A percentile compares a stretch with the other conserved stretches of the same genome.
Evolutionary conservation across 768 basidiomycete genomes (phyloP).

Genomic region (Mycena metata): DNA sequence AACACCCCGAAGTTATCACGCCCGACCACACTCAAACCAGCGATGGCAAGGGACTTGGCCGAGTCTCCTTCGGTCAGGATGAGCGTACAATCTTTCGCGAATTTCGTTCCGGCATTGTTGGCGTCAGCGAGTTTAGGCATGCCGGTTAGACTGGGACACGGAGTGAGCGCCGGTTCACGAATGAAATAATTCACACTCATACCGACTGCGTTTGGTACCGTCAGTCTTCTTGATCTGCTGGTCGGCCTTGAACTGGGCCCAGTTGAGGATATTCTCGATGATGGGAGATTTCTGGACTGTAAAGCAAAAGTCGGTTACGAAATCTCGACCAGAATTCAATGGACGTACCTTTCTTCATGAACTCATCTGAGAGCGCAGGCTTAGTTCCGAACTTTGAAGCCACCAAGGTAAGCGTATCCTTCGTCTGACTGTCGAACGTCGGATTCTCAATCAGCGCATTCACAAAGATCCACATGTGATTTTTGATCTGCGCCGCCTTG

Average conservation of each 20-base stretch:
- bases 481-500: constrained; percentile 94
- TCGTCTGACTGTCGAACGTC: constrained; percentile 99
- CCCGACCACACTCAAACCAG: constrained; percentile 94
- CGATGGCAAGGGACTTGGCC: constrained; percentile 95
- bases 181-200: constrained; percentile 38
- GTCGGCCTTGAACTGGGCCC: constrained; percentile 98
- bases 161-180: constrained; percentile 1
- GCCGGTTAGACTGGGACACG: constrained; percentile 78
- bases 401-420: constrained; percentile 92
- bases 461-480: constrained; percentile 98
- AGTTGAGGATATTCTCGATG: constrained; percentile 91
- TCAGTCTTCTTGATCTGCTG: constrained; percentile 97
- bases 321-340: neutral
- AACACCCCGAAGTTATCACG: constrained; percentile 98
- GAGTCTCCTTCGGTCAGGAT: constrained; percentile 99
- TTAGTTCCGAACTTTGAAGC: constrained; percentile 93
- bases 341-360: constrained; percentile 91
- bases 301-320: constrained; percentile 9
- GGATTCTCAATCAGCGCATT: constrained; percentile 97
- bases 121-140: constrained; percentile 96
- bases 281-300: constrained; percentile 90
- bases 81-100: constrained; percentile 88
- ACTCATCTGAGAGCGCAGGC: constrained; percentile 88
- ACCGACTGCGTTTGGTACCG: constrained; percentile 90
- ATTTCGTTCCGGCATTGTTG: constrained; percentile 93